Evolutionary conservation across 1,284 basidiomycete genomes (phyloP).

Genomic region (Anthracocystis panici-leucophaei): DNA sequence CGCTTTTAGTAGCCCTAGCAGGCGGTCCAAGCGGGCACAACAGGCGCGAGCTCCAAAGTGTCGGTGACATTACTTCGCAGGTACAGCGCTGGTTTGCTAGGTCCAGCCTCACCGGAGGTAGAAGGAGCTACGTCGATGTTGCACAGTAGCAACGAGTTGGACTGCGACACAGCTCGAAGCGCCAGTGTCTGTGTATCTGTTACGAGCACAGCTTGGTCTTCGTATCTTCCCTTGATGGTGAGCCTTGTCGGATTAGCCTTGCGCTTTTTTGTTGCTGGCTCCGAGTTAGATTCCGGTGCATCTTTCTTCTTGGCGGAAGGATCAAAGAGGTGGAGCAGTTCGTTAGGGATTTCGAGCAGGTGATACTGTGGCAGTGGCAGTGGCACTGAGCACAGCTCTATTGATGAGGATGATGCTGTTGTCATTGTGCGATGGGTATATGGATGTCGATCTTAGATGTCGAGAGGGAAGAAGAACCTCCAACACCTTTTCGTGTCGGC

Average conservation of each 20-base stretch:
- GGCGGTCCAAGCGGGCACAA: conserved; percentile 56
- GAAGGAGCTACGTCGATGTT: conserved; percentile 29
- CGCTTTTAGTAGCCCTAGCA: conserved; percentile 54
- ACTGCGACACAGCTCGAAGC: conserved; percentile 62
- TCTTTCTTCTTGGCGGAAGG: conserved; percentile 18
- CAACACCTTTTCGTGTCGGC: conserved; percentile 23
- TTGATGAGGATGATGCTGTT: conserved; percentile 23
- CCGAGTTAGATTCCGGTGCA: conserved; percentile 2
- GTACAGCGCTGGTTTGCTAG: conserved; percentile 29
- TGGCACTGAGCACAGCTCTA: conserved; percentile 31
- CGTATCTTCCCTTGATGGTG: conserved; percentile 61
- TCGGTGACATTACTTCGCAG: conserved; percentile 55
- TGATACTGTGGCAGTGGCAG: conserved; percentile 43
- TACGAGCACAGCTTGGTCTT: conserved; percentile 64
- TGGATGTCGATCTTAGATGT: neutral
- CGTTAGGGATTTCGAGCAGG: conserved; percentile 55
- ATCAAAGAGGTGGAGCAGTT: conserved; percentile 49
- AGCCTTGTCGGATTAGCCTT: conserved; percentile 33
- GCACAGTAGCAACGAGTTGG: conserved; percentile 63
- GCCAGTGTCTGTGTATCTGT: conserved; percentile 58
- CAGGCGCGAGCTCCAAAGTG: conserved; percentile 60
- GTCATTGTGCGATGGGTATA: conserved; percentile 3
- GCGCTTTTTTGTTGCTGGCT: conserved; percentile 36
- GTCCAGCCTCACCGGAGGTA: neutral
- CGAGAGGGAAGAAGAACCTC: neutral